Evolutionary conservation across 2,329 filamentous ascomycete genomes (phyloP).

Genomic region (Fusarium siculi): DNA sequence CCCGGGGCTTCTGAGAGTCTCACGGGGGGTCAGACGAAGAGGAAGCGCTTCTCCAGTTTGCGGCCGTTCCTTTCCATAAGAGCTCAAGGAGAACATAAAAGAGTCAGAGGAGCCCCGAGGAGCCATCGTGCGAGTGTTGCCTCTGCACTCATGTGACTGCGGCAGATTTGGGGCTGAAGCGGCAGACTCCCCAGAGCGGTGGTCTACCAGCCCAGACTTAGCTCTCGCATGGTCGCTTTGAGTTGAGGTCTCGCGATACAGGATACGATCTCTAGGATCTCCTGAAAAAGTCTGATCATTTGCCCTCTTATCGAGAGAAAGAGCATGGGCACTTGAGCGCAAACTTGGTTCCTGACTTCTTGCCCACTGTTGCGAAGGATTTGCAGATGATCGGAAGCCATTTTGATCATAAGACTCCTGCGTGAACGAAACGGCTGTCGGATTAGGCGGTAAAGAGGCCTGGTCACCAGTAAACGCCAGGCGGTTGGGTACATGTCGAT

Average conservation of each 20-base stretch:
- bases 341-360: not conserved
- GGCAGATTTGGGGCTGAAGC: not conserved
- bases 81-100: not conserved
- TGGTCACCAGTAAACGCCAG: accelerated
- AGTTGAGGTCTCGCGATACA: not conserved
- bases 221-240: not conserved
- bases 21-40: not conserved
- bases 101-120: not conserved
- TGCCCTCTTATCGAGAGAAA: too few species aligned
- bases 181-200: not conserved
- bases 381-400: not conserved
- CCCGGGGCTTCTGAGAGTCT: too few species aligned
- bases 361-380: too few species aligned
- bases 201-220: not conserved
- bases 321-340: too few species aligned
- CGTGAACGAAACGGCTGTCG: not conserved
- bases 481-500: not conserved
- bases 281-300: not conserved
- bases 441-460: not conserved
- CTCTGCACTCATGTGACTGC: not conserved
- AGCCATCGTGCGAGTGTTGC: not conserved
- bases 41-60: not conserved
- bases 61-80: not conserved
- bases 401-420: not conserved
- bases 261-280: not conserved